These are phyloP conservation scores for Termitomyces sp. DNA, from an alignment of 768 basidiomycete genomes.

Conservation along the genomic window DNA sequence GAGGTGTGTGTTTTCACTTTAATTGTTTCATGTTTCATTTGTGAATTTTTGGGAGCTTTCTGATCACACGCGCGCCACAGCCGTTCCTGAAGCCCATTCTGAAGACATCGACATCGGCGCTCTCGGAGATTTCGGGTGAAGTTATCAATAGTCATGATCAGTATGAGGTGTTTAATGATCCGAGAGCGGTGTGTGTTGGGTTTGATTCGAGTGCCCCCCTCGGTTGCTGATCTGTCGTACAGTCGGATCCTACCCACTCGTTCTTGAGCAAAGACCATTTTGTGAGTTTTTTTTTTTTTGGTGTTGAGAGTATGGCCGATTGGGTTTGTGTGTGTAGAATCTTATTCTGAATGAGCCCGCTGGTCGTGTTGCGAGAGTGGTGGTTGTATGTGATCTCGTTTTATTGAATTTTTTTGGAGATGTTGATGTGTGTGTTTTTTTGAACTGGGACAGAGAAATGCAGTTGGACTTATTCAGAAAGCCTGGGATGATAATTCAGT, in stretches of 20 bases:
- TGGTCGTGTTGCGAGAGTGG: slow-evolving; percentile 62
- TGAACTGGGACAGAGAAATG: slow-evolving; percentile 39
- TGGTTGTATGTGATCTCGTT: slow-evolving; percentile 44
- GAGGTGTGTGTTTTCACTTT: slow-evolving; percentile 43
- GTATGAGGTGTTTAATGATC: slow-evolving; percentile 85
- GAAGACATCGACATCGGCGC: slow-evolving; percentile 58
- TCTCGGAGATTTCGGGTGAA: slow-evolving; percentile 62
- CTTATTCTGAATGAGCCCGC: slow-evolving; percentile 81
- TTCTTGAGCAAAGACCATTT: slow-evolving; percentile 90
- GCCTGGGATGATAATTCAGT: slow-evolving; percentile 76
- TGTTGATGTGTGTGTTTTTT: neutral
- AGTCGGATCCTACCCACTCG: slow-evolving; percentile 87
- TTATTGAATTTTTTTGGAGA: neutral
- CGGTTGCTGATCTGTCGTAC: neutral
- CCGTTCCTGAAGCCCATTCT: slow-evolving; percentile 80
- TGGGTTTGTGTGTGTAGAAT: slow-evolving; percentile 42
- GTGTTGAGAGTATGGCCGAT: neutral
- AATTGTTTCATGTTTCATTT: too few species aligned
- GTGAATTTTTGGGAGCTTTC: too few species aligned
- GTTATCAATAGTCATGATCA: slow-evolving; percentile 81
- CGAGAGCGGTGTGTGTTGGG: slow-evolving; percentile 52
- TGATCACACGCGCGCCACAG: slow-evolving; percentile 22
- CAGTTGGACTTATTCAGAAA: slow-evolving; percentile 63
- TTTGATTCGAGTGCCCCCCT: neutral
- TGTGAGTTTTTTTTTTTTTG: slow-evolving; percentile 34